phyloP scores from a whole-genome alignment of 2,329 filamentous ascomycete species.

The Ceratocystiopsis sp. region DNA sequence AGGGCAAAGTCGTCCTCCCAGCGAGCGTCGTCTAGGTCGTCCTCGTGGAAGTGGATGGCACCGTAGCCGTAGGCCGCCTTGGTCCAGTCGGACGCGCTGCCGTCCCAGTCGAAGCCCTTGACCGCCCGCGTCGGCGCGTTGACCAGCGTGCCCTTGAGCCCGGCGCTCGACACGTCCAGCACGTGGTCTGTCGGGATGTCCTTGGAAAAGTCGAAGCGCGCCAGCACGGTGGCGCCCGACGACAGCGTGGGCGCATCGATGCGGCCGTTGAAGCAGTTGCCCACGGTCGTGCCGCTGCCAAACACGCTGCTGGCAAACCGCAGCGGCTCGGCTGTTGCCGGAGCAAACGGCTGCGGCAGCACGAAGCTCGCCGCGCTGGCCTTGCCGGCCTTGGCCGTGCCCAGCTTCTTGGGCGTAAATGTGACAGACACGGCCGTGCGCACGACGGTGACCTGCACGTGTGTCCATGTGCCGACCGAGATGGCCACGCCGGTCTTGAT shows the following conservation, averaged over 20 bases:
- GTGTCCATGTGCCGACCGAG: too few species aligned
- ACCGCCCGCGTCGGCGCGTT: slow-evolving; percentile 4
- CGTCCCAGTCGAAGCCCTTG: slow-evolving; percentile 4
- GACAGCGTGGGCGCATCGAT: neutral
- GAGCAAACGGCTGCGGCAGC: too few species aligned
- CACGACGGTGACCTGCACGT: too few species aligned
- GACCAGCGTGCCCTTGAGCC: neutral
- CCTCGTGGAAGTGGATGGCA: slow-evolving; percentile 7
- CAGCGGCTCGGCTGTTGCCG: too few species aligned
- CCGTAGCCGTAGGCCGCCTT: slow-evolving; percentile 2
- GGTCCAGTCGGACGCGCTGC: slow-evolving; percentile 4
- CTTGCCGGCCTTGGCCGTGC: too few species aligned
- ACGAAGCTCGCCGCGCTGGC: too few species aligned
- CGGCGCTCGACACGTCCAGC: neutral
- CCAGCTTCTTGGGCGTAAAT: too few species aligned
- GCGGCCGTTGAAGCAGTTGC: slow-evolving; percentile 4
- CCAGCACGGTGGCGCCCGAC: neutral
- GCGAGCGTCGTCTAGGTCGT: slow-evolving; percentile 5
- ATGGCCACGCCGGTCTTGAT: too few species aligned
- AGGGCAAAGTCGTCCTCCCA: slow-evolving; percentile 4
- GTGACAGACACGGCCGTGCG: too few species aligned
- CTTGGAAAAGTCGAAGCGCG: slow-evolving; percentile 1
- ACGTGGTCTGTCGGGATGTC: slow-evolving; percentile 1
- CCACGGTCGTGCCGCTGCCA: too few species aligned
- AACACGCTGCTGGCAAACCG: too few species aligned